These are phyloP conservation scores for Lithospermum erythrorhizon DNA, from an alignment of 257 asterid species.

Conservation along the genomic window DNA sequence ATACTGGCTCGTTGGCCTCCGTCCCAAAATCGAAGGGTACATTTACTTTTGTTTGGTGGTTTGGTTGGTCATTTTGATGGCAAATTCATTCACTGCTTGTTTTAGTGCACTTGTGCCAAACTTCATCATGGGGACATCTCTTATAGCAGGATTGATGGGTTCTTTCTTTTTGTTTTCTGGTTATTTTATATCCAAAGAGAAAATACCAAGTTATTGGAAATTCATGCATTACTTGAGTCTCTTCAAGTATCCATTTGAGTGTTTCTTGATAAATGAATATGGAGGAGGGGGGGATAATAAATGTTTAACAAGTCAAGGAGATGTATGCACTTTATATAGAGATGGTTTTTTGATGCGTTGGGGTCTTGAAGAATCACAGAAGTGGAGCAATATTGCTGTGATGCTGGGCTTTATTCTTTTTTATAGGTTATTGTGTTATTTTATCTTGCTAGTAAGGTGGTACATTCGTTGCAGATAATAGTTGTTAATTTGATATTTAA, in stretches of 20 bases:
- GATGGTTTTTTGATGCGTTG: conserved; percentile 46
- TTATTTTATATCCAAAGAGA: conserved; percentile 49
- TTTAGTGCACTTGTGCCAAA: conserved; percentile 81
- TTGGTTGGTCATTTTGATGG: conserved; percentile 63
- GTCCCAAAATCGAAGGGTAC: conserved; percentile 45
- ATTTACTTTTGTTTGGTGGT: conserved; percentile 61
- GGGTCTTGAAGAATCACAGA: conserved; percentile 44
- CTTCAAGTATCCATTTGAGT: conserved; percentile 77
- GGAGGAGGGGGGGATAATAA: conserved; percentile 48
- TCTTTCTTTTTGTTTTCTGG: conserved; percentile 87
- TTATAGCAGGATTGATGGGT: conserved; percentile 89
- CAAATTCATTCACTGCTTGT: conserved; percentile 75
- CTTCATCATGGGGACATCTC: conserved; percentile 73
- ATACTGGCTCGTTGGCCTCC: conserved; percentile 72
- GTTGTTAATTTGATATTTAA: conserved; percentile 3
- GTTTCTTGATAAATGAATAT: conserved; percentile 72
- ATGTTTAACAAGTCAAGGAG: conserved; percentile 43
- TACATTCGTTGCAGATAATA: conserved; percentile 34
- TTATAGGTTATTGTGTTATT: conserved; percentile 59
- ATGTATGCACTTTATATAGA: conserved; percentile 40
- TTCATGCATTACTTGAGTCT: conserved; percentile 86
- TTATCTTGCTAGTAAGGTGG: conserved; percentile 50
- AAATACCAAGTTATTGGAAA: conserved; percentile 60
- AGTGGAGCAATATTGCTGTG: conserved; percentile 61
- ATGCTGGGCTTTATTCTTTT: conserved; percentile 58